Percentiles rank a stretch among this genome's conserved stretches.
Conservation (phyloP, 805 yeast species). For the Danielia reshetovae region DNA sequence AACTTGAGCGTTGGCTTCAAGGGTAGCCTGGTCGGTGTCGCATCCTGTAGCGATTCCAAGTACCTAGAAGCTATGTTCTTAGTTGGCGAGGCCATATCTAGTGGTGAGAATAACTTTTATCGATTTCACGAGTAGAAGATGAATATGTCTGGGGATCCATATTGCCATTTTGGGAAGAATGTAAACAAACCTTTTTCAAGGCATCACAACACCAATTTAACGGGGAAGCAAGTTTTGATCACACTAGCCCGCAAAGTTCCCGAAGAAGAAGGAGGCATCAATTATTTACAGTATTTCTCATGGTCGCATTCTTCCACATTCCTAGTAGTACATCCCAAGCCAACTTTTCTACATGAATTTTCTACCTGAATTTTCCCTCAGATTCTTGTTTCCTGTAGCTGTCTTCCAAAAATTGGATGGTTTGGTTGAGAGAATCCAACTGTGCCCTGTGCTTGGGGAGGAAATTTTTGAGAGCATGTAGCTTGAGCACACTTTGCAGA, state of each 20-base stretch:
- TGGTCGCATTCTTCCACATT: background rate
- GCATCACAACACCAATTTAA: no score
- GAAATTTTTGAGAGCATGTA: conserved; percentile 30
- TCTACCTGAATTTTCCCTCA: conserved; percentile 7
- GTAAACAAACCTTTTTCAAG: no score
- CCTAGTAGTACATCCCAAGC: no score
- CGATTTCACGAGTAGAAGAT: no score
- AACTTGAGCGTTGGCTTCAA: conserved; percentile 27
- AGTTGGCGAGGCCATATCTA: conserved; percentile 22
- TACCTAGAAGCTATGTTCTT: conserved; percentile 32
- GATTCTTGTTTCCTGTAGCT: conserved; percentile 3
- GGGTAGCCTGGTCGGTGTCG: conserved; percentile 24
- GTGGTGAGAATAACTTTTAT: no score
- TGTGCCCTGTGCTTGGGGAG: conserved; percentile 36
- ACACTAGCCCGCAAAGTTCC: no score
- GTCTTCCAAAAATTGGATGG: conserved; percentile 25
- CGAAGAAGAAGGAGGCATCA: background rate
- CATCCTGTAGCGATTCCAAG: conserved; percentile 30
- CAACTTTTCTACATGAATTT: no score
- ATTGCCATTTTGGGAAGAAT: no score
- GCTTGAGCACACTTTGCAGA: conserved; percentile 23
- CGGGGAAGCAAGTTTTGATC: no score
- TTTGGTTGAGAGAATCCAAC: conserved; percentile 31
- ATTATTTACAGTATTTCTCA: background rate
- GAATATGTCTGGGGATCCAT: no score